These are phyloP conservation scores for Cordyceps fumosorosea DNA, from an alignment of 2,329 filamentous ascomycete species.

Conservation along the genomic window DNA sequence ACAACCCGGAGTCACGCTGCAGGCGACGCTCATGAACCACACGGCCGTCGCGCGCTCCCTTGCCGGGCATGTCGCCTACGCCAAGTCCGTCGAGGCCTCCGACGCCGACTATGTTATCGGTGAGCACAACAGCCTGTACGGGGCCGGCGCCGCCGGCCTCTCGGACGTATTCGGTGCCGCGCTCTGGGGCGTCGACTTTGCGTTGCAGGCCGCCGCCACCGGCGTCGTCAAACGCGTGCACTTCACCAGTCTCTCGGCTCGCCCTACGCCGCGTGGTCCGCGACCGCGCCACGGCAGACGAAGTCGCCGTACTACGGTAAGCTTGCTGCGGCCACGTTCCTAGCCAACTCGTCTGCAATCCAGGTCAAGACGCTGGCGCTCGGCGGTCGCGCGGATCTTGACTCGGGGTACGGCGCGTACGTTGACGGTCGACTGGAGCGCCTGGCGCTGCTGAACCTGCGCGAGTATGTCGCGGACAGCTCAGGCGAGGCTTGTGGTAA, in stretches of 20 bases:
- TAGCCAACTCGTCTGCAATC: slow-evolving; percentile 15
- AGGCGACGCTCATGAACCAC: slow-evolving; percentile 30
- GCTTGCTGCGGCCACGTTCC: slow-evolving; percentile 18
- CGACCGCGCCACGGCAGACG: slow-evolving; percentile 13
- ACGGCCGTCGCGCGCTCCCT: slow-evolving; percentile 28
- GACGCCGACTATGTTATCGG: slow-evolving; percentile 34
- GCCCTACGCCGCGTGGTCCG: slow-evolving; percentile 20
- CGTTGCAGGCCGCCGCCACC: slow-evolving; percentile 28
- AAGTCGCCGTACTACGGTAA: slow-evolving; percentile 20
- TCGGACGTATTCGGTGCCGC: slow-evolving; percentile 42
- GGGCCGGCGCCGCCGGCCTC: slow-evolving; percentile 33
- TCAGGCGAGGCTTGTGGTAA: slow-evolving; percentile 3
- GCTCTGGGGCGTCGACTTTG: slow-evolving; percentile 43
- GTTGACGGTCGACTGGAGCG: slow-evolving; percentile 13
- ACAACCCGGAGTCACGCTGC: slow-evolving; percentile 30
- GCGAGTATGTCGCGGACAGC: slow-evolving; percentile 13
- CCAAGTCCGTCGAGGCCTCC: slow-evolving; percentile 18
- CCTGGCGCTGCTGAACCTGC: slow-evolving; percentile 18
- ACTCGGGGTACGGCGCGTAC: slow-evolving; percentile 20
- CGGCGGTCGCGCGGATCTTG: slow-evolving; percentile 13
- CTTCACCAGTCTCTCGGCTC: slow-evolving; percentile 29
- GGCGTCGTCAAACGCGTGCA: slow-evolving; percentile 29
- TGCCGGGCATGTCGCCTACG: slow-evolving; percentile 21
- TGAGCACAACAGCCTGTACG: slow-evolving; percentile 40
- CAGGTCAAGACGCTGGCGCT: slow-evolving; percentile 13